Base-by-base conservation (phyloP, 495 filamentous ascomycete species). In the Aspergillus homomorphus region DNA sequence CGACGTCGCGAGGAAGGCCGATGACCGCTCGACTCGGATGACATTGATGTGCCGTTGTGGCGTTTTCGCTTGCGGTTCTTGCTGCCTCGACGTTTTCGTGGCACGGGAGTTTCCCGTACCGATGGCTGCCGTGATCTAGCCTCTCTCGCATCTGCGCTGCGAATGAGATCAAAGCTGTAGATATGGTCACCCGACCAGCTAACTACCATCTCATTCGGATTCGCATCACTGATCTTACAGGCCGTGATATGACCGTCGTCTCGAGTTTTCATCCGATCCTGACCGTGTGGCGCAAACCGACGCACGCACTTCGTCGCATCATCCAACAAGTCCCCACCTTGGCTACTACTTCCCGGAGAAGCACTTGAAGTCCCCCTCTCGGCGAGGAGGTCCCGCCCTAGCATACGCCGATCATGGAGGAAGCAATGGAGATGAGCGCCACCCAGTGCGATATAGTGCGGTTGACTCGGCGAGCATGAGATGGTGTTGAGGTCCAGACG, bases 111-210 rank as follows among this genome's bases (percentile, higher is more conserved):
- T 50, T 63, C 63, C 20, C 57, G 56, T 0, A 58, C 30, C 10
- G 60, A 58, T 12, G 58, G 60, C 16, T 59, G 51, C 41, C 59
- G 54, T 16, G 44, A 51, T 12, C 69, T 58, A 42, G 59, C 28
- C 33, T 83, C 76, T 57, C 71, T 67, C 28, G 82, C 81, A 72
- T 87, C 84, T 1, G 84, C 80, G 65, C 79, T 85, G n/a, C 76
- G 76, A 33, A 87, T 71, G 16, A 91, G 71, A 65, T 90, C 84
- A 60, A 91, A 91, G 64, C 84, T 84, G 68, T 91, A 90, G 59
- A 90, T 86, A 53, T 84, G 81, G 58, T 89, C 85, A 15, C 87
- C 87, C 38, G 86, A 89, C 88, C 88, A 91, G 63, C 87, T 89
- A 23, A 83, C 88, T 4, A 91, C 74, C 65, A 91, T 79, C 57